Evolutionary conservation across 306 rosid species (phyloP).

Genomic region (Gastrolobium bilobum): DNA sequence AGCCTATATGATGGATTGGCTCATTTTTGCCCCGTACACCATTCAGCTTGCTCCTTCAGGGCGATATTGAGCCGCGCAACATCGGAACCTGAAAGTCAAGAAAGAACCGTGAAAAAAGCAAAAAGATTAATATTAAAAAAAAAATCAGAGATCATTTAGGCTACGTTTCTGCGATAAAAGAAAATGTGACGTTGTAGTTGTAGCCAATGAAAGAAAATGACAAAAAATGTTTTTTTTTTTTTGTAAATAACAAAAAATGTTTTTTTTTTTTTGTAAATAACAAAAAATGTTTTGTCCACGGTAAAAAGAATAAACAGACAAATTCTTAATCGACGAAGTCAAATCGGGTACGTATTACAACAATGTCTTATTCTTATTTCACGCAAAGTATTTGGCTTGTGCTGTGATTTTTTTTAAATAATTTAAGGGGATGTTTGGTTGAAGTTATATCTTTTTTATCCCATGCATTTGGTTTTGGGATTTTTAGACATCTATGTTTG

Average conservation of each 20-base stretch:
- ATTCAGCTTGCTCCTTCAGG: neutral
- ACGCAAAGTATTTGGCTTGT: neutral
- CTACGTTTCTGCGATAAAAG: neutral
- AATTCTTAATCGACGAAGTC: constrained; percentile 22
- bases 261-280: too few species aligned
- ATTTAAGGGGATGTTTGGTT: too few species aligned
- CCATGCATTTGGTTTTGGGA: too few species aligned
- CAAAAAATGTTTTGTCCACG: neutral
- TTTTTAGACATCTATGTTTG: too few species aligned
- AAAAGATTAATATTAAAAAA: neutral
- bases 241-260: too few species aligned
- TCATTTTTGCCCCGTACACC: neutral
- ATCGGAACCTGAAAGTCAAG: neutral
- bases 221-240: neutral
- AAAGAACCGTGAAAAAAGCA: neutral
- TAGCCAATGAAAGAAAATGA: neutral
- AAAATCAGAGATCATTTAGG: neutral
- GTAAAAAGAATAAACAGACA: constrained; percentile 22
- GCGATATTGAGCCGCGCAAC: neutral
- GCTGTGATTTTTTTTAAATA: neutral
- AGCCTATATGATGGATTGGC: too few species aligned
- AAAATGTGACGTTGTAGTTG: constrained; percentile 21
- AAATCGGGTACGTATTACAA: constrained; percentile 15
- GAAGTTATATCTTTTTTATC: too few species aligned
- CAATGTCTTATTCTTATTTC: constrained; percentile 4